Percentiles rank a stretch among this genome's conserved stretches.
Evolutionary conservation across 2,329 filamentous ascomycete species (phyloP).

Genomic region (Ceratocystis papillata): DNA sequence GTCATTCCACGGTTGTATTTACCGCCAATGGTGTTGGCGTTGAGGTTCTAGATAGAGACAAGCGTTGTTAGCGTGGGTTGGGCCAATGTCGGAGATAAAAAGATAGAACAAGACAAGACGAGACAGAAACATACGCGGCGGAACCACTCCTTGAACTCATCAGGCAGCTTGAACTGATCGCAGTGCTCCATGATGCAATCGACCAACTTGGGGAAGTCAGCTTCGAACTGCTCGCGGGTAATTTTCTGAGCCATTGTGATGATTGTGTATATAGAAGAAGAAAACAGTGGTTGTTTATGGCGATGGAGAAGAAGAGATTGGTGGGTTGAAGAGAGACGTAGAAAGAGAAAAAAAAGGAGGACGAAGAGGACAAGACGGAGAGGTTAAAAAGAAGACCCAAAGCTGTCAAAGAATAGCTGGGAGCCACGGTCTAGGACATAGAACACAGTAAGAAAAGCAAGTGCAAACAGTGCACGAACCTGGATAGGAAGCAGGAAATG

Average conservation of each 20-base stretch:
- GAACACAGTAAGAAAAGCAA: neutral
- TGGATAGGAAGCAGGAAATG: neutral
- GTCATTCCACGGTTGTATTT: conserved; percentile 99
- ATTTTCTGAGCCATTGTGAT: conserved; percentile 46
- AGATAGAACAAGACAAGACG: neutral
- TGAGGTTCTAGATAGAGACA: conserved; percentile 51
- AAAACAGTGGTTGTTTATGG: too few species aligned
- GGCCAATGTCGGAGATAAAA: neutral
- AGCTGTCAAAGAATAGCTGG: conserved; percentile 5
- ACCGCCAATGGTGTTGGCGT: conserved; percentile 79
- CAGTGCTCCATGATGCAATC: conserved; percentile 71
- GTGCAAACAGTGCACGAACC: neutral
- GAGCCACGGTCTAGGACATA: neutral
- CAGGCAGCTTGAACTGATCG: conserved; percentile 69
- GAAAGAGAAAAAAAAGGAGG: neutral
- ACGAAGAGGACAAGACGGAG: conserved; percentile 7
- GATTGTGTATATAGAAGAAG: neutral
- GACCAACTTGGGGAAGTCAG: conserved; percentile 76
- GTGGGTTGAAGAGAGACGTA: too few species aligned
- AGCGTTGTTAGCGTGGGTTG: neutral
- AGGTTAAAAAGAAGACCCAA: neutral
- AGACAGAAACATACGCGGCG: conserved; percentile 49
- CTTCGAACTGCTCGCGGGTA: conserved; percentile 77
- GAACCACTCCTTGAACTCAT: conserved; percentile 75
- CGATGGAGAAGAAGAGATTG: too few species aligned